Base-by-base conservation (phyloP, 441 rosid genomes). In the Melianthus villosus region DNA sequence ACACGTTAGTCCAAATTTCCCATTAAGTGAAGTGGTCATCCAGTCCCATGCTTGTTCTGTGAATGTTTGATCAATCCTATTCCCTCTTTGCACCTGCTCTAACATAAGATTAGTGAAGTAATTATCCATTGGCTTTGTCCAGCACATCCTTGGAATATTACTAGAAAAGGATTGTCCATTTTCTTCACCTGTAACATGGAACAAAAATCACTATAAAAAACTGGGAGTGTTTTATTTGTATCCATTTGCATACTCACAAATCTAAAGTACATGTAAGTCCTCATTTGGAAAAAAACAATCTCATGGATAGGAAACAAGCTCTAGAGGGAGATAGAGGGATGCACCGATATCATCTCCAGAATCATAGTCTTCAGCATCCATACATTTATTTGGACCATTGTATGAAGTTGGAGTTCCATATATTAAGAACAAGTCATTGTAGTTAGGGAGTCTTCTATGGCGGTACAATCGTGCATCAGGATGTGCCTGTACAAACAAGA, bases 401-500 rank as follows among this genome's bases (percentile, higher is more conserved):
- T 44, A 37, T 53, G 35, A 16, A 34, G 22, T 37, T 40, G 43
- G 18, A 35, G 44, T 59, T 62, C 74, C 75, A 54, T 47, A 72
- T 32, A 72, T 68, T 50, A 65, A 54, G 67, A 65, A 65, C 50
- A 72, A 39, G 54, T 72, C 79, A 54, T 65, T 57, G 52, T 46
- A 72, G 47, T 45, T 62, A 13, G 75, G 79, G 36, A 65, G 75
- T 20, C 80, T 86, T 71, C 72, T 86, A 40, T 82, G 82, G 61
- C 92, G 73, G 55, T 67, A 79, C 25, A 84, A 60, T 57, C 94
- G 67, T 58, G 85, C 82, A 69, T 77, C 87, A 48, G 94, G 92
- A 61, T 77, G 87, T 56, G 51, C 80, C 93, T 85, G 71, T n/a
- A n/a, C 60, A 57, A 45, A 42, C 8, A 38, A 32, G 12, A 38